Percentiles rank a stretch among this genome's conserved stretches.
phyloP scores from a whole-genome alignment of 2,329 filamentous ascomycete genomes.

The Cladosporium austrohemisphaericum region DNA sequence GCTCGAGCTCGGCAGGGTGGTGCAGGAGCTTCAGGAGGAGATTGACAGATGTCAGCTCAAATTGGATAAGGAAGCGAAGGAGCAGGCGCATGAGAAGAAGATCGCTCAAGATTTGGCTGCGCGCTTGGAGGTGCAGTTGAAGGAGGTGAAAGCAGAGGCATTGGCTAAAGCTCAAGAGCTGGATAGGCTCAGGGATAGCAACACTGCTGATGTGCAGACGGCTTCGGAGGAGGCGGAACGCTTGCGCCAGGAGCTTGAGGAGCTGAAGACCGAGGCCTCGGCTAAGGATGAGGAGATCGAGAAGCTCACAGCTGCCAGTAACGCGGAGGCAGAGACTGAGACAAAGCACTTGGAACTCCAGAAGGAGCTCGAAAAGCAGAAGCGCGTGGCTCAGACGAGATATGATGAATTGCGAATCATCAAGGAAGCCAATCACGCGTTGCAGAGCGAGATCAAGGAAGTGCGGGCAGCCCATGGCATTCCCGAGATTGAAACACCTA shows the following conservation, averaged over 20 bases:
- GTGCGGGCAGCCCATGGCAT: slow-evolving; percentile 15
- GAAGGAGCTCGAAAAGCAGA: slow-evolving; percentile 13
- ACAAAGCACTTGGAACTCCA: slow-evolving; percentile 12
- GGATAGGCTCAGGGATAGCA: background rate
- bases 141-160: slow-evolving; percentile 25
- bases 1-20: slow-evolving; percentile 29
- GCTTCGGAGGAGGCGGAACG: background rate
- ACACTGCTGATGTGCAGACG: slow-evolving; percentile 10
- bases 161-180: slow-evolving; percentile 9
- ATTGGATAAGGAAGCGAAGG: slow-evolving; percentile 31
- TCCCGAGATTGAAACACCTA: slow-evolving; percentile 9
- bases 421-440: slow-evolving; percentile 12
- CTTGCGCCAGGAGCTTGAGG: slow-evolving; percentile 7
- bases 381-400: slow-evolving; percentile 11
- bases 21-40: slow-evolving; percentile 32
- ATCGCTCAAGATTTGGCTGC: slow-evolving; percentile 18
- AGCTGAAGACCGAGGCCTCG: slow-evolving; percentile 22
- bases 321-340: background rate
- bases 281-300: slow-evolving; percentile 11
- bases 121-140: slow-evolving; percentile 21
- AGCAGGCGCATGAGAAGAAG: slow-evolving; percentile 29
- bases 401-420: slow-evolving; percentile 14
- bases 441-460: slow-evolving; percentile 16
- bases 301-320: slow-evolving; percentile 2
- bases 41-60: slow-evolving; percentile 33